phyloP scores from a whole-genome alignment of 1,284 basidiomycete genomes.

The Puccinia horiana region DNA sequence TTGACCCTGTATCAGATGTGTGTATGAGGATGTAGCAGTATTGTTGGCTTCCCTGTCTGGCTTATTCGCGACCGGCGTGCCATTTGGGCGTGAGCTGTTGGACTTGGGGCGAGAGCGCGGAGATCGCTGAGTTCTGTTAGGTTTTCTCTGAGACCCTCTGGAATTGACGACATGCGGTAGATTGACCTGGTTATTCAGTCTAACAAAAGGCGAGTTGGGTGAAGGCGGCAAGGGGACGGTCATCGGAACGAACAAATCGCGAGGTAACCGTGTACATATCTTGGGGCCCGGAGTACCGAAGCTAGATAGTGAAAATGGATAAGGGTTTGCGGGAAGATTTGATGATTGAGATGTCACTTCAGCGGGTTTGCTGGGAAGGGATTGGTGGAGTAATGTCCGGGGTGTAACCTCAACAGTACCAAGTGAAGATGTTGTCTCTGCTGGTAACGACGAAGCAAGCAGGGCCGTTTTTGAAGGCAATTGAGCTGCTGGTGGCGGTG shows the following conservation, averaged over 20 bases:
- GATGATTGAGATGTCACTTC: not conserved
- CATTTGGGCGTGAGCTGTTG: not conserved
- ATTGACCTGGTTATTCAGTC: conserved; percentile 3
- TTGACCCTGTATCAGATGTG: not conserved
- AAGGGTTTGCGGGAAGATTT: conserved; percentile 1
- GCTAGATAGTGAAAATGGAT: not conserved
- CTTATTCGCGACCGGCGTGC: not conserved
- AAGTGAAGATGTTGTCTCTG: not conserved
- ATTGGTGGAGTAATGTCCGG: not conserved
- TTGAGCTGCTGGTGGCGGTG: not conserved
- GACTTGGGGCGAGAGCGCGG: not conserved
- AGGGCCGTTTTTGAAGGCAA: not conserved
- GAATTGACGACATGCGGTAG: not conserved
- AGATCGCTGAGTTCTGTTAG: not conserved
- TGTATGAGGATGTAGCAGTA: not conserved
- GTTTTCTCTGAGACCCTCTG: not conserved
- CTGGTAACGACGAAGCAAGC: not conserved
- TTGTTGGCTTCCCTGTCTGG: not conserved
- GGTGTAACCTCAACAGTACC: not conserved
- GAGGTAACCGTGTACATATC: conserved; percentile 33
- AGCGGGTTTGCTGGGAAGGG: conserved; percentile 11
- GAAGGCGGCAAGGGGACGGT: conserved; percentile 42
- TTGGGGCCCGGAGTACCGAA: conserved; percentile 29
- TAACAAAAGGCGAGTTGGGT: conserved; percentile 28
- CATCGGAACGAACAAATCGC: conserved; percentile 46